Evolutionary conservation across 2,329 filamentous ascomycete genomes (phyloP).

Genomic region (Diaporthe longicolla): DNA sequence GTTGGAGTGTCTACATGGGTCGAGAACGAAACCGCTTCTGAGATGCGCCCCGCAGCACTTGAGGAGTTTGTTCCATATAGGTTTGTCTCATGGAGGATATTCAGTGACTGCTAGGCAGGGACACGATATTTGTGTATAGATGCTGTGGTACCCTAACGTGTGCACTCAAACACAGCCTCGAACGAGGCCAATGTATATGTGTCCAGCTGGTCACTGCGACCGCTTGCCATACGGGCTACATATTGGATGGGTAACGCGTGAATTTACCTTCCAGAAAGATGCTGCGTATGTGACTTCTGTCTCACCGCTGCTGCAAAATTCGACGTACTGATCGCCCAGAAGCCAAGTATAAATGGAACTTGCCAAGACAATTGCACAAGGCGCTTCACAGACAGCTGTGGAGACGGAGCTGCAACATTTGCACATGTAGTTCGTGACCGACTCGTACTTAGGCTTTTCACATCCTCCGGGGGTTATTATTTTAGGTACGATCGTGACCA

Average conservation of each 20-base stretch:
- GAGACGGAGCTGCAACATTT: not conserved
- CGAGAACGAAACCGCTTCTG: no score
- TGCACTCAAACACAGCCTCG: no score
- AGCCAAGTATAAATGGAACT: constrained; percentile 20
- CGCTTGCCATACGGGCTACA: no score
- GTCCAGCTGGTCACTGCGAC: no score
- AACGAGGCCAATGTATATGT: no score
- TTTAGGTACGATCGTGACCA: not conserved
- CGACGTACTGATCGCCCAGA: not conserved
- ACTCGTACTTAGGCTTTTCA: not conserved
- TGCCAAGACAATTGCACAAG: constrained; percentile 9
- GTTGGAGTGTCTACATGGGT: no score
- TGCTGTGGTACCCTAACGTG: not conserved
- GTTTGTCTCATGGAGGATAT: no score
- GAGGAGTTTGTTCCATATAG: no score
- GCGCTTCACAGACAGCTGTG: not conserved
- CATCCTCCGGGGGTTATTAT: not conserved
- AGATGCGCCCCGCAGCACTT: no score
- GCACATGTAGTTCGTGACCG: not conserved
- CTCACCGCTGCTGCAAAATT: constrained; percentile 14
- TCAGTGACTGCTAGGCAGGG: no score
- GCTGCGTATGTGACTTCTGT: not conserved
- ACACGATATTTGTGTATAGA: not conserved
- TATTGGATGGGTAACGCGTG: not conserved
- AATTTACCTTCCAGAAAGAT: not conserved